Conservation (phyloP, 208 protist genomes). For the Trypanosoma caninum region DNA sequence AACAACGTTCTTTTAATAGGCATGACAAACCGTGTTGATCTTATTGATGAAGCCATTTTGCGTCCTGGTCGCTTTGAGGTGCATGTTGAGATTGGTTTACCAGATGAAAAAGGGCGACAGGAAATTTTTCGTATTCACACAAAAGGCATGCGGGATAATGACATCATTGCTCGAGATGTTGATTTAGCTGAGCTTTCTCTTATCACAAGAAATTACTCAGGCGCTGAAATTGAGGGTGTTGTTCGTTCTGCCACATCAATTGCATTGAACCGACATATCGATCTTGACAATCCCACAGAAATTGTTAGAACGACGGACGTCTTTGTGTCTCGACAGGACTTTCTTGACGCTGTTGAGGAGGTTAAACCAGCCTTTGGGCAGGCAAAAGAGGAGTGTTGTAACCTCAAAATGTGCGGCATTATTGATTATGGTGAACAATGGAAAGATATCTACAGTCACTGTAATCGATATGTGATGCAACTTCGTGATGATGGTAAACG, state of each 20-base stretch:
- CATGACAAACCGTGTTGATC: conserved; percentile 99
- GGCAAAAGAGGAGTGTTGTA: conserved; percentile 88
- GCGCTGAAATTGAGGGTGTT: conserved; percentile 95
- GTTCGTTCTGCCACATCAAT: conserved; percentile 86
- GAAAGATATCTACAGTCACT: conserved; percentile 49
- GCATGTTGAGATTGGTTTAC: conserved; percentile 97
- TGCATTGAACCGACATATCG: conserved; percentile 90
- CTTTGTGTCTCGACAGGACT: conserved; percentile 69
- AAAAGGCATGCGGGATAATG: conserved; percentile 87
- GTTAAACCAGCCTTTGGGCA: conserved; percentile 97
- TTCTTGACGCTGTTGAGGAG: conserved; percentile 77
- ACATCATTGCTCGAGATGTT: conserved; percentile 91
- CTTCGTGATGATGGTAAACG: conserved; percentile 73
- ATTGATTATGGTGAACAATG: conserved; percentile 92
- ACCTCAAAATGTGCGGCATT: conserved; percentile 90
- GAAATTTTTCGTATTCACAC: conserved; percentile 99
- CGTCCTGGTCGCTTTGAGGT: conserved; percentile 99
- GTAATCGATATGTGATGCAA: conserved; percentile 72
- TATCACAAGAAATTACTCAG: conserved; percentile 98
- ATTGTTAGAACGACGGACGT: conserved; percentile 52
- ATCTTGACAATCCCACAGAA: conserved; percentile 70
- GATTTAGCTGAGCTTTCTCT: conserved; percentile 91
- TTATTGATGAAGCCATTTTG: conserved; percentile 99
- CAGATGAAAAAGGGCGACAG: conserved; percentile 96
- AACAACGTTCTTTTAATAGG: conserved; percentile 99